Conservation (phyloP, 176 grass and related monocot species). For the Olyra latifolia region DNA sequence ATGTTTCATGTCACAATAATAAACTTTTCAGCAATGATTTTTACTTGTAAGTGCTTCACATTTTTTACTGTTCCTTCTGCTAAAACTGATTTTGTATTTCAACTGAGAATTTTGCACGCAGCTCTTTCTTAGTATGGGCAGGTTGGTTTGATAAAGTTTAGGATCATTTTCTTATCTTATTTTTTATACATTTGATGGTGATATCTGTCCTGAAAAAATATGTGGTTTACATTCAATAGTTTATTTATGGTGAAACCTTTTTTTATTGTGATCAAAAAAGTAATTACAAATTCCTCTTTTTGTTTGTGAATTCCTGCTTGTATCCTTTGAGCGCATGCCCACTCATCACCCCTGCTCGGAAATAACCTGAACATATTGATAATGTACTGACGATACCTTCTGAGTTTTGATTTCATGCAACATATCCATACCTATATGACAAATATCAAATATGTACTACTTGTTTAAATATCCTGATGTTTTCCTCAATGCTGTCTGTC, state of each 20-base stretch:
- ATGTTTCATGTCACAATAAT: neutral
- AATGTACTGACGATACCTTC: neutral
- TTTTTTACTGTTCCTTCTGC: neutral
- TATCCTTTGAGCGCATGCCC: too few relatives aligned
- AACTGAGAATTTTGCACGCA: neutral
- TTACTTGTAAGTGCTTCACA: neutral
- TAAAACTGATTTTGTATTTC: neutral
- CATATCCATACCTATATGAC: neutral
- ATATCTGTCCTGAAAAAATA: neutral
- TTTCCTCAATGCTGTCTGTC: neutral
- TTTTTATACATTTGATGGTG: conserved; percentile 1
- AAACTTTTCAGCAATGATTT: neutral
- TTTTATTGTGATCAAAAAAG: too few relatives aligned
- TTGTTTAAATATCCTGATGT: neutral
- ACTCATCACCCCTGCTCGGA: neutral
- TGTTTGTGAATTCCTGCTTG: too few relatives aligned
- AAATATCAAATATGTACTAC: neutral
- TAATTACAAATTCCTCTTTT: too few relatives aligned
- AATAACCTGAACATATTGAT: conserved; percentile 12
- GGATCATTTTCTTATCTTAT: conserved; percentile 1
- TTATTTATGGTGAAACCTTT: too few relatives aligned
- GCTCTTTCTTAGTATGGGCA: neutral
- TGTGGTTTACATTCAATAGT: neutral
- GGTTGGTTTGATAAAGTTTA: neutral
- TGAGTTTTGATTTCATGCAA: neutral